phyloP scores from a whole-genome alignment of 306 rosid genomes.

The Trichosanthes cucumerina region DNA sequence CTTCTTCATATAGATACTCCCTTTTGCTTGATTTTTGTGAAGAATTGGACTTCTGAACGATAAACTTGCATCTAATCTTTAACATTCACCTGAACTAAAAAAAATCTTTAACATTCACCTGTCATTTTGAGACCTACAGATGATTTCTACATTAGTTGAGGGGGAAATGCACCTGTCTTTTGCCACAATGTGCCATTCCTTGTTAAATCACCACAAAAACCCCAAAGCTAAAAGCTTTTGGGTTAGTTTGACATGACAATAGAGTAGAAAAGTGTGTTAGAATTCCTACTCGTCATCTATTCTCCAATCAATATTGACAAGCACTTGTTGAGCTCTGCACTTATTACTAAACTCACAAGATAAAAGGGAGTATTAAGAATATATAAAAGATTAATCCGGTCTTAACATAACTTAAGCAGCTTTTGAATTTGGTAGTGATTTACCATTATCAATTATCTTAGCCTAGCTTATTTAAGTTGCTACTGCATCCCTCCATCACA shows the following conservation, averaged over 20 bases:
- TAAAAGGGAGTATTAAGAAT: not conserved
- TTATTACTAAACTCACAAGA: not conserved
- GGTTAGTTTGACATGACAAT: not conserved
- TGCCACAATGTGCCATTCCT: not conserved
- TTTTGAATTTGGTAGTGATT: not conserved
- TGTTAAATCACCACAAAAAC: not conserved
- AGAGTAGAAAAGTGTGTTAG: not conserved
- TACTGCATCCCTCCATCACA: not conserved
- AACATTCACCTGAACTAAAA: not conserved
- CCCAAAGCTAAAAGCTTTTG: not conserved
- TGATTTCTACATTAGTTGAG: not conserved
- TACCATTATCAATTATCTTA: not conserved
- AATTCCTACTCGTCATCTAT: not conserved
- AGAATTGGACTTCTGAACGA: not conserved
- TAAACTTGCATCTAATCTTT: not conserved
- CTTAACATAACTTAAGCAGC: not conserved
- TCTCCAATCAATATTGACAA: not conserved
- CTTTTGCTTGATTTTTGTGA: not conserved
- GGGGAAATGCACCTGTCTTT: not conserved
- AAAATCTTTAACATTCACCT: not conserved
- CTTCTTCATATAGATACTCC: not conserved
- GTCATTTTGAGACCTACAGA: not conserved
- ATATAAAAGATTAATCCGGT: not conserved
- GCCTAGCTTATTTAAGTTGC: not conserved
- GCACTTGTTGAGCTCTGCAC: not conserved